Conservation (phyloP, 495 filamentous ascomycete genomes). For the Talaromyces liani region DNA sequence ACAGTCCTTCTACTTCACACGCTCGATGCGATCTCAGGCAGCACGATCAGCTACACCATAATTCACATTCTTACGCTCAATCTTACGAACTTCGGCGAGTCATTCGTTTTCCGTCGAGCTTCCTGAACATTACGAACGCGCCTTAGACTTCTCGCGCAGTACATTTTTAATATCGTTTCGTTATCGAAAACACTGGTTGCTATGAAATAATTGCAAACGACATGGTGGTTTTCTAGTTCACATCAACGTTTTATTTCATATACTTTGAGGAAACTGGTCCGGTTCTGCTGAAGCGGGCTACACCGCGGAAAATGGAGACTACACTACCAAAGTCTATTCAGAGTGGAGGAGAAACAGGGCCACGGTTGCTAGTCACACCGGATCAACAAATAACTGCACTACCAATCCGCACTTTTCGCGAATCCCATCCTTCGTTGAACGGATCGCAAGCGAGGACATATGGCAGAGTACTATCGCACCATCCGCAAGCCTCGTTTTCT, state of each 20-base stretch:
- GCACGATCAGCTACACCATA: neutral
- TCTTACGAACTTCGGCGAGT: neutral
- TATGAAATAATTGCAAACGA: neutral
- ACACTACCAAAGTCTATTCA: constrained; percentile 9
- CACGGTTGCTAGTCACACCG: neutral
- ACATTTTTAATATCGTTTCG: neutral
- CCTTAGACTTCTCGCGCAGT: neutral
- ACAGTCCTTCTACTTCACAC: neutral
- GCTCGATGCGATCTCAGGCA: neutral
- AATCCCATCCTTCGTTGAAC: constrained; percentile 1
- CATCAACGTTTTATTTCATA: neutral
- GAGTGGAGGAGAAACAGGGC: neutral
- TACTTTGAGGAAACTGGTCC: neutral
- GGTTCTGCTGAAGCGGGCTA: neutral
- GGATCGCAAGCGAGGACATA: neutral
- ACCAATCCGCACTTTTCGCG: constrained; percentile 4
- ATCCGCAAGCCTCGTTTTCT: constrained; percentile 8
- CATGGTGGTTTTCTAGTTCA: neutral
- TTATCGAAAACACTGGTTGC: neutral
- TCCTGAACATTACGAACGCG: neutral
- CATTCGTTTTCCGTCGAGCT: constrained; percentile 1
- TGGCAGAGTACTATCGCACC: neutral
- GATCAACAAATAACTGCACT: constrained; percentile 5
- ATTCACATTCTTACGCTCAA: neutral
- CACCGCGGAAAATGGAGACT: constrained; percentile 7